Conservation (phyloP, 2,329 filamentous ascomycete genomes). For the Aspergillus sp. region DNA sequence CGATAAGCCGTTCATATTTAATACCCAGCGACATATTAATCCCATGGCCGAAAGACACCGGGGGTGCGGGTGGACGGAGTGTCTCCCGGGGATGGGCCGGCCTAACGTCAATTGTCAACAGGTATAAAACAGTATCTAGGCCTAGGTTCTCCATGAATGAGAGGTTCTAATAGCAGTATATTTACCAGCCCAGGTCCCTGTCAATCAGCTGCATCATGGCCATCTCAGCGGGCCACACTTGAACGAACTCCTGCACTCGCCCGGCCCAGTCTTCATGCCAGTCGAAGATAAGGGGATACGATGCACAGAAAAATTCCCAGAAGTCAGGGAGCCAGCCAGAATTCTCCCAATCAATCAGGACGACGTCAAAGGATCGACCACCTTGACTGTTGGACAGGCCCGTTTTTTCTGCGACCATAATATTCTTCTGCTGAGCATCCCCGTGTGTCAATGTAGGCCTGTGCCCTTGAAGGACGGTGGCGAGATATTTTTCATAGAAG, state of each 20-base stretch:
- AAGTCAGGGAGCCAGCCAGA: conserved; percentile 30
- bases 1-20: too few species aligned
- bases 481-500: conserved; percentile 28
- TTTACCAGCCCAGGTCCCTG: conserved; percentile 21
- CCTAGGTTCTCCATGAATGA: too few species aligned
- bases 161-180: too few species aligned
- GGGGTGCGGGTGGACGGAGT: too few species aligned
- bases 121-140: too few species aligned
- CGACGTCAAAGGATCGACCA: conserved; percentile 28
- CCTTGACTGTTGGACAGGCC: conserved; percentile 18
- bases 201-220: conserved; percentile 29
- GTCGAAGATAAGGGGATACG: conserved; percentile 16
- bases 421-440: conserved; percentile 26
- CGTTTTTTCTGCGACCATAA: conserved; percentile 18
- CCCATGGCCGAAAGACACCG: too few species aligned
- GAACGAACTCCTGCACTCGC: conserved; percentile 27
- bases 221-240: conserved; percentile 29
- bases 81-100: too few species aligned
- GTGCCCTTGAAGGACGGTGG: conserved; percentile 26
- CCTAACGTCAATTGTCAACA: too few species aligned
- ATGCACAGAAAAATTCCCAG: conserved; percentile 30
- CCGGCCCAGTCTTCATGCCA: conserved; percentile 31
- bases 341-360: conserved; percentile 30
- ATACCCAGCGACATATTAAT: too few species aligned
- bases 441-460: conserved; percentile 32